Base-by-base conservation (phyloP, 177 flowering plant genomes). In the Vitis hybrid region DNA sequence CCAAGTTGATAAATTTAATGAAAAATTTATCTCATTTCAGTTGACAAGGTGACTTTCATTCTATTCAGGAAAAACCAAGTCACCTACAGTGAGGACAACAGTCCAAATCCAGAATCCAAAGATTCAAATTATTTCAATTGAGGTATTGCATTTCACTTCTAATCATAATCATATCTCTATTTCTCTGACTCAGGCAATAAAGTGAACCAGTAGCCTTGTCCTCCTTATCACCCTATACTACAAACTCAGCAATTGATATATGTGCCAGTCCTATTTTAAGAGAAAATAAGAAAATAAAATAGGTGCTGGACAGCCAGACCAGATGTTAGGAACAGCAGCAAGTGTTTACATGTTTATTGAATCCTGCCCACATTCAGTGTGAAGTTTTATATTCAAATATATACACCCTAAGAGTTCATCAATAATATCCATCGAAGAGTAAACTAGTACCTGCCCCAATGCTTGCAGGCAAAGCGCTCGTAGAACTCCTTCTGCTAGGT, bases 381-480 rank as follows among this genome's bases (percentile, higher is more conserved):
- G 31, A 28, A 28, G 31, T 28, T 28, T 28, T 28, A 28, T 28
- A 28, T 64, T 3, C n/a, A 33, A 12, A 20, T 22, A 31, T 28
- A 60, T 11, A n/a, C 15, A 56, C 53, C n/a, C 3, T 14, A 63
- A 58, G 17, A 55, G 31, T 28, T 71, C 50, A 52, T 51, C 17
- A 65, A 33, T 47, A 13, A 54, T n/a, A 52, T 55, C 33, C 28
- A 62, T 44, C 52, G 59, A 20, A 65, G 17, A 68, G 56, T 18
- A 73, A 76, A 67, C 4, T 47, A 71, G 20, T 86, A 95, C 99
- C 97, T 92, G 95, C 62, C 98, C 99, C 44, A 95, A 64, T 64
- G 98, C 99, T 81, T 95, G 98, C 71, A 89, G 81, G 76, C 92
- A 88, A 77, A 93, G 90, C 14, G 98, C 97, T 78, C 87, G 81